These are phyloP conservation scores for Aspergillus fumigatiaffinis DNA, from an alignment of 2,329 filamentous ascomycete species.

Conservation along the genomic window DNA sequence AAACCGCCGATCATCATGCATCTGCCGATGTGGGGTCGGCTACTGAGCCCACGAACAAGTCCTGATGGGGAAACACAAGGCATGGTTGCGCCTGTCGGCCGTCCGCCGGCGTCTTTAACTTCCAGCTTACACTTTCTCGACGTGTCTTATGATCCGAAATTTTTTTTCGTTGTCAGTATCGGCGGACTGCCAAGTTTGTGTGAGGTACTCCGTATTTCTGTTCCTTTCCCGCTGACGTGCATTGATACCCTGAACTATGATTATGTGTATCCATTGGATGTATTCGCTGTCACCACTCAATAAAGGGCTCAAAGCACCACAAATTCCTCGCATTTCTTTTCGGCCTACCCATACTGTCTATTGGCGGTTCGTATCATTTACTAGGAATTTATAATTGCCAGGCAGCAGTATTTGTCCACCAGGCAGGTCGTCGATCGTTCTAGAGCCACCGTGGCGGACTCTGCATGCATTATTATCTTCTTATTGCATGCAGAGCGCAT, in stretches of 20 bases:
- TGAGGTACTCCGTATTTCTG: background rate
- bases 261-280: background rate
- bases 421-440: background rate
- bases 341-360: background rate
- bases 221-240: background rate
- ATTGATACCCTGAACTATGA: background rate
- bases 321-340: background rate
- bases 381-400: background rate
- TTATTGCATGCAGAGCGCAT: background rate
- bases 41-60: constrained; percentile 19
- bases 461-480: background rate
- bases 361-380: background rate
- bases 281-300: background rate
- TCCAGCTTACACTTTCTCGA: background rate
- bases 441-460: background rate
- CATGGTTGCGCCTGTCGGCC: background rate
- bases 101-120: background rate
- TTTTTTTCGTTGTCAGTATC: background rate
- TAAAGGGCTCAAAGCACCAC: background rate
- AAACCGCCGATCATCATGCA: constrained; percentile 8
- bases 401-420: background rate
- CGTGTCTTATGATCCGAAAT: background rate
- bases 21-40: constrained; percentile 11
- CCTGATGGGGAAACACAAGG: constrained; percentile 10
- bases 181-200: background rate